Conservation (phyloP, 768 basidiomycete genomes). For the Mycena crocata region DNA sequence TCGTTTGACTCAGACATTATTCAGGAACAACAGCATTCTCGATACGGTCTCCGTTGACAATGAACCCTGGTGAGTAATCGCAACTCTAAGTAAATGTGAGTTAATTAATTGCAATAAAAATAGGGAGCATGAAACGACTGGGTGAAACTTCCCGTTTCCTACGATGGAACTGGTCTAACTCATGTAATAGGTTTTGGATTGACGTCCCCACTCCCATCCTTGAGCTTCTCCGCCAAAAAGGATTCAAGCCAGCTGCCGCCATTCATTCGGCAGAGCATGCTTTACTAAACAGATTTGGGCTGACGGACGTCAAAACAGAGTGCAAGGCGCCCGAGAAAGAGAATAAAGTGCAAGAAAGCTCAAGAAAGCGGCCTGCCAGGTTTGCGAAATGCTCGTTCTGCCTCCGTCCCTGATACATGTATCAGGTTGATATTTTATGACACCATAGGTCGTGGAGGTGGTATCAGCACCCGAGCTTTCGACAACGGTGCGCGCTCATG, state of each 20-base stretch:
- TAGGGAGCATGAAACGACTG: conserved; percentile 77
- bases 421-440: conserved; percentile 87
- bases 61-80: too few relatives aligned
- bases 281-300: conserved; percentile 79
- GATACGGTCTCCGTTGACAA: conserved; percentile 85
- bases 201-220: conserved; percentile 63
- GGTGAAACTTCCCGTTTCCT: conserved; percentile 41
- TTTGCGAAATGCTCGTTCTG: conserved; percentile 34
- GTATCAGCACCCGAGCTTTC: conserved; percentile 82
- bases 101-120: too few relatives aligned
- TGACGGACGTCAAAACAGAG: conserved; percentile 83
- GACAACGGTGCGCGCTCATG: conserved; percentile 74
- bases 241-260: conserved; percentile 77
- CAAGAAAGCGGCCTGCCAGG: conserved; percentile 78
- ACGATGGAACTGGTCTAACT: conserved; percentile 51
- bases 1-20: conserved; percentile 11
- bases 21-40: conserved; percentile 71
- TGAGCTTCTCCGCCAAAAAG: conserved; percentile 60
- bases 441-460: conserved; percentile 72
- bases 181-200: conserved; percentile 56
- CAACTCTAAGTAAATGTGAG: too few relatives aligned
- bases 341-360: conserved; percentile 62
- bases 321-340: conserved; percentile 87
- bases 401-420: background rate
- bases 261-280: conserved; percentile 91